Base-by-base conservation (phyloP, 768 basidiomycete species). In the Kondoa subrosea region DNA sequence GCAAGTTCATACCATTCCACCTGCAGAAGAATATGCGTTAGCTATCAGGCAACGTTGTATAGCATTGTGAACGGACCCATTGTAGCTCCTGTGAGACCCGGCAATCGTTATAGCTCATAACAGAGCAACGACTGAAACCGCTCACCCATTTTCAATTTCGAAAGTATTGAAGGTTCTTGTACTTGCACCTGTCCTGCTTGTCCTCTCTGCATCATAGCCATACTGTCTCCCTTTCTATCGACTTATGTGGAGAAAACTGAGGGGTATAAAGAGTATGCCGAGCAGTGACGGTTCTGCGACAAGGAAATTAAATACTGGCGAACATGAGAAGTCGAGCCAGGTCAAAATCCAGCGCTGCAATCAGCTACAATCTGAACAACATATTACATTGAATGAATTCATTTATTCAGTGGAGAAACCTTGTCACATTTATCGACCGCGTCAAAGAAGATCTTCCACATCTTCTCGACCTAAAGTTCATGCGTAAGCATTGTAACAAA, bases 61-160 rank as follows among this genome's bases (percentile, higher is more conserved):
- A 16, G 61, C 61, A 63, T 31, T 31, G 16, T 8, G 30, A 33
- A 59, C 15, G 3, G 15, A 63, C 61, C 61, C 61, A 63, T 63
- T 3, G 61, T 32, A 27, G 30, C 15, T 29, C 61, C 61, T 33
- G 33, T 31, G 12, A 15, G 30, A 3, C 30, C 29, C 34, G 16
- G 3, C 3, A 27, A 33, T 16, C 58, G 8, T 60, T n/a, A n/a
- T n/a, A n/a, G n/a, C n/a, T n/a, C n/a, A n/a, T n/a, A n/a, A n/a
- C n/a, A 59, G 31, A 30, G 8, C 58, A 59, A 4, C 61, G 8
- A 3, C 8, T 15, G 33, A 4, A n/a, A 27, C 12, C 30, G 34
- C 61, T 50, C 40, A 50, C 40, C 40, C 40, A 50, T 50, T 50
- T 50, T 50, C 40, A 50, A 33, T 63, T 63, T 63, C n/a, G 27